Conservation (phyloP, 768 basidiomycete species). For the Lepiota brunneoincarnata region DNA sequence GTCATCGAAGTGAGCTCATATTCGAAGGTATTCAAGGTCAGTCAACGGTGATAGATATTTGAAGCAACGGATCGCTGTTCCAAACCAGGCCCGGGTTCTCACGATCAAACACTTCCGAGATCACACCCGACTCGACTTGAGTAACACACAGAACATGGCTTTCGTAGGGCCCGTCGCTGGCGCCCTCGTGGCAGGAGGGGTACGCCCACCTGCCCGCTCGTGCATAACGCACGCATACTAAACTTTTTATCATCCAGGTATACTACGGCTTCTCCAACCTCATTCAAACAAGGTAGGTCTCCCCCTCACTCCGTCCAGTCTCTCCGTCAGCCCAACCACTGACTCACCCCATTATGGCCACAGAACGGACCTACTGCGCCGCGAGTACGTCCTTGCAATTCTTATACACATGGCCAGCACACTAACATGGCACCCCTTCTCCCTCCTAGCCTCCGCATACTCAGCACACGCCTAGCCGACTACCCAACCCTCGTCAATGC, state of each 20-base stretch:
- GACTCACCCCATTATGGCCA: constrained; percentile 7
- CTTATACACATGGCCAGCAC: not conserved
- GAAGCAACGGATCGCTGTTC: too few relatives aligned
- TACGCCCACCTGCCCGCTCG: constrained; percentile 27
- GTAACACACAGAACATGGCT: constrained; percentile 40
- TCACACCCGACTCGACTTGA: not conserved
- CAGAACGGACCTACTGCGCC: constrained; percentile 54
- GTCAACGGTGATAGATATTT: too few relatives aligned
- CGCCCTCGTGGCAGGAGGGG: constrained; percentile 66
- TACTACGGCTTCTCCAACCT: constrained; percentile 73
- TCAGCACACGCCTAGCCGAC: constrained; percentile 50
- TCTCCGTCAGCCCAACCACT: too few relatives aligned
- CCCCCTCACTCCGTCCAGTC: not conserved
- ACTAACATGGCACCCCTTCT: not conserved
- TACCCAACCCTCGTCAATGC: constrained; percentile 44
- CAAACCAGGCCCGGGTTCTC: not conserved
- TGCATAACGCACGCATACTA: too few relatives aligned
- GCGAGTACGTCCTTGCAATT: constrained; percentile 43
- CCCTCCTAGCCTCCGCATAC: constrained; percentile 38
- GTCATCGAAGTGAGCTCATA: too few relatives aligned
- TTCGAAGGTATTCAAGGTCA: too few relatives aligned
- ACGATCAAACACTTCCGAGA: not conserved
- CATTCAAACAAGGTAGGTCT: constrained; percentile 50
- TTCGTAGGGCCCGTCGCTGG: constrained; percentile 68
- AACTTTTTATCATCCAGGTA: constrained; percentile 32